Evolutionary conservation across 768 basidiomycete species (phyloP).

Genomic region (Phylloporus sp.): DNA sequence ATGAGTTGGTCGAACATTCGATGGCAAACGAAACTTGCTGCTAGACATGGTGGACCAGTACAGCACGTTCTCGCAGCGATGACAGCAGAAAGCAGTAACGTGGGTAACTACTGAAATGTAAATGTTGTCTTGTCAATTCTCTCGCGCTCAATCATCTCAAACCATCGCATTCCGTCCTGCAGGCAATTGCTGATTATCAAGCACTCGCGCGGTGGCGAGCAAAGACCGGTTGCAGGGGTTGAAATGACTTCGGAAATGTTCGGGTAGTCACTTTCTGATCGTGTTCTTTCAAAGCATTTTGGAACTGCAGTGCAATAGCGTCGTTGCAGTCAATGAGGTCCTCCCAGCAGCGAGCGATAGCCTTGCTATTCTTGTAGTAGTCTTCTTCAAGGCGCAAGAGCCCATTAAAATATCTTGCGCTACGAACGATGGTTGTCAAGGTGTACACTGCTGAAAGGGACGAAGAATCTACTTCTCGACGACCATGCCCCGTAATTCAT

Average conservation of each 20-base stretch:
- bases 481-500: slow-evolving; percentile 42
- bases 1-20: slow-evolving; percentile 62
- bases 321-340: slow-evolving; percentile 39
- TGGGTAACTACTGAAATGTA: no score
- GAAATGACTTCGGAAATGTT: slow-evolving; percentile 45
- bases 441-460: not conserved
- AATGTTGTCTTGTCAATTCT: slow-evolving; percentile 3
- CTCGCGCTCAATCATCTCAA: not conserved
- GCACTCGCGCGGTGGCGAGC: slow-evolving; percentile 2
- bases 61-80: slow-evolving; percentile 5
- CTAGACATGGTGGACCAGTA: slow-evolving; percentile 12
- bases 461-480: slow-evolving; percentile 20
- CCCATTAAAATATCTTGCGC: slow-evolving; percentile 47
- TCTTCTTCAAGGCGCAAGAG: slow-evolving; percentile 53
- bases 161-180: not conserved
- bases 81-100: no score
- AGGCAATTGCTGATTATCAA: not conserved
- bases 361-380: slow-evolving; percentile 41
- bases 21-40: slow-evolving; percentile 50
- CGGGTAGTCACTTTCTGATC: slow-evolving; percentile 45
- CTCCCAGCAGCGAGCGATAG: slow-evolving; percentile 38
- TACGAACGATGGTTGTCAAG: slow-evolving; percentile 21
- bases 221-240: slow-evolving; percentile 28
- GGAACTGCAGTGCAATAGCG: slow-evolving; percentile 33
- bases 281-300: slow-evolving; percentile 41